These are phyloP conservation scores for Termitomyces sp. DNA, from an alignment of 768 basidiomycete species.

Conservation along the genomic window DNA sequence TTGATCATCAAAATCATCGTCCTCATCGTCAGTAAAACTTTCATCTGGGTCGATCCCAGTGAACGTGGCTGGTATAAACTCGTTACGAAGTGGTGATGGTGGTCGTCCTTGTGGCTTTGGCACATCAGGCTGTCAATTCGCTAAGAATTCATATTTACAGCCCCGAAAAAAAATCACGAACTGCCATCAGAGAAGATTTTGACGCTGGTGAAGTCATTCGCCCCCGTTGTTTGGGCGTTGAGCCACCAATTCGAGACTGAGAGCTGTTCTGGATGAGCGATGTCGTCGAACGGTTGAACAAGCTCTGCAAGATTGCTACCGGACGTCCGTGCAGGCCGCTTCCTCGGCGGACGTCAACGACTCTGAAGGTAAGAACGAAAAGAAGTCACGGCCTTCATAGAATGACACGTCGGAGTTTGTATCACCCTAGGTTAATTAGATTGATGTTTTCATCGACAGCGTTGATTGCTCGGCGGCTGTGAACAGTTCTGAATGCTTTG, in stretches of 20 bases:
- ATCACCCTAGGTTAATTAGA: too few species aligned
- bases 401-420: background rate
- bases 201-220: conserved; percentile 22
- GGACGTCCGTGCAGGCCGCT: conserved; percentile 6
- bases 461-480: too few species aligned
- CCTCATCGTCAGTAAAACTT: conserved; percentile 32
- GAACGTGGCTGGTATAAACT: conserved; percentile 47
- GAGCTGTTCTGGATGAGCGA: conserved; percentile 17
- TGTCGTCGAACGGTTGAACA: conserved; percentile 16
- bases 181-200: conserved; percentile 14
- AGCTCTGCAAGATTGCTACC: conserved; percentile 16
- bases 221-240: conserved; percentile 16
- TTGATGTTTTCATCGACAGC: too few species aligned
- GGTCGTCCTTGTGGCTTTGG: conserved; percentile 42
- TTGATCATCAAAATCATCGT: conserved; percentile 28
- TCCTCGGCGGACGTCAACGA: background rate
- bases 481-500: too few species aligned
- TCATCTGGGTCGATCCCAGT: conserved; percentile 53
- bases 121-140: conserved; percentile 29
- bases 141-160: background rate
- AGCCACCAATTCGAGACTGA: conserved; percentile 10
- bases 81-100: conserved; percentile 69
- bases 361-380: background rate
- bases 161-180: conserved; percentile 5
- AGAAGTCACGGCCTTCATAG: background rate